These are phyloP conservation scores for Ogataea trehaloabstinens DNA, from an alignment of 805 yeast species.

Conservation along the genomic window DNA sequence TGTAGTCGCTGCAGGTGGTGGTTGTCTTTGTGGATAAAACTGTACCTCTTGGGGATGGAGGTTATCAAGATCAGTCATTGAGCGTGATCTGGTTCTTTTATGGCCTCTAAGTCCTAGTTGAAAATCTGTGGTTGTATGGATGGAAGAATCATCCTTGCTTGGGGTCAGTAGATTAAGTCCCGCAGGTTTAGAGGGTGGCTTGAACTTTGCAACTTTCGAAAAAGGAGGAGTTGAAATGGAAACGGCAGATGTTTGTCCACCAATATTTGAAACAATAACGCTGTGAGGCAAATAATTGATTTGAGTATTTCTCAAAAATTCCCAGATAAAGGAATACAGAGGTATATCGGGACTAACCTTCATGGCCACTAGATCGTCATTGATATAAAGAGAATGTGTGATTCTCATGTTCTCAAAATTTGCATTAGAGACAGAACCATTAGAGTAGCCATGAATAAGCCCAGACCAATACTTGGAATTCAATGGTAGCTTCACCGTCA, in stretches of 20 bases:
- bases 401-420: slow-evolving; percentile 25
- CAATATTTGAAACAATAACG: slow-evolving; percentile 15
- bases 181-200: not conserved
- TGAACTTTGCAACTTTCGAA: not conserved
- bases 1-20: not conserved
- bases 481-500: slow-evolving; percentile 30
- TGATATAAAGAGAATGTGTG: slow-evolving; percentile 28
- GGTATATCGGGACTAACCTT: slow-evolving; percentile 18
- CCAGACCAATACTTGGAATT: slow-evolving; percentile 33
- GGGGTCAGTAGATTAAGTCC: not conserved
- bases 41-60: slow-evolving; percentile 10
- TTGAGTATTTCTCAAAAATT: slow-evolving; percentile 21
- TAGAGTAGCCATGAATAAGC: slow-evolving; percentile 29
- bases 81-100: slow-evolving; percentile 35
- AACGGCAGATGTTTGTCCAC: slow-evolving; percentile 3
- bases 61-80: slow-evolving; percentile 30
- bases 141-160: not conserved
- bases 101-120: slow-evolving; percentile 23
- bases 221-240: not conserved
- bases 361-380: slow-evolving; percentile 26
- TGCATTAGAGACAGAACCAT: slow-evolving; percentile 25
- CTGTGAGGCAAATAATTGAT: slow-evolving; percentile 25
- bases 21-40: not conserved
- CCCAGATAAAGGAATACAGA: slow-evolving; percentile 32
- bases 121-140: not conserved